Percentiles rank a stretch among this genome's conserved stretches.
Conservation (phyloP, 208 protist genomes). For the Acanthamoeba lugdunensis region DNA sequence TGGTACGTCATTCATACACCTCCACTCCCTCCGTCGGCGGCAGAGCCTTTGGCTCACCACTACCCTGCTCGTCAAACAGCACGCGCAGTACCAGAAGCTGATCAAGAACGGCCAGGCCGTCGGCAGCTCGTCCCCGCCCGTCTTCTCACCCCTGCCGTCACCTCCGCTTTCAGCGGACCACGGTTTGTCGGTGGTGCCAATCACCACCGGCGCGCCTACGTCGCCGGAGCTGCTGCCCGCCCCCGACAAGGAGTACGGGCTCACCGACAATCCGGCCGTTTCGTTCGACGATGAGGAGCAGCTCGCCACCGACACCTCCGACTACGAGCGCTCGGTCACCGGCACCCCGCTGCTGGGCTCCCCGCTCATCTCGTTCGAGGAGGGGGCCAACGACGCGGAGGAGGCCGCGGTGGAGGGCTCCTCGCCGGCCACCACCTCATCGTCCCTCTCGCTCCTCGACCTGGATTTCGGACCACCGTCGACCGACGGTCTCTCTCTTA, state of each 20-base stretch:
- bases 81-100: conserved; percentile 42
- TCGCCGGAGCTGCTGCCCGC: conserved; percentile 4
- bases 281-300: conserved; percentile 33
- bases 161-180: neutral
- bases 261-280: conserved; percentile 14
- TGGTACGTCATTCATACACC: neutral
- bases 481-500: conserved; percentile 13
- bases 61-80: neutral
- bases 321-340: conserved; percentile 11
- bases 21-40: neutral
- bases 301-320: conserved; percentile 3
- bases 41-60: neutral
- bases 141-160: neutral
- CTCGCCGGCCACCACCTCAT: neutral
- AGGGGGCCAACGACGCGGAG: neutral
- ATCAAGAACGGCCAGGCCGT: conserved; percentile 5
- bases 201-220: neutral
- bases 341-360: conserved; percentile 31
- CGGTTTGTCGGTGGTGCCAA: neutral
- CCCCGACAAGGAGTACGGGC: neutral
- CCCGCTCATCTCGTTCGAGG: conserved; percentile 25
- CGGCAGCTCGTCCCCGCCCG: neutral
- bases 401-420: neutral
- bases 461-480: conserved; percentile 4
- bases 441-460: conserved; percentile 11